Evolutionary conservation across 139 green algal species (phyloP).

Genomic region (Cymbomonas tetramitiformis): DNA sequence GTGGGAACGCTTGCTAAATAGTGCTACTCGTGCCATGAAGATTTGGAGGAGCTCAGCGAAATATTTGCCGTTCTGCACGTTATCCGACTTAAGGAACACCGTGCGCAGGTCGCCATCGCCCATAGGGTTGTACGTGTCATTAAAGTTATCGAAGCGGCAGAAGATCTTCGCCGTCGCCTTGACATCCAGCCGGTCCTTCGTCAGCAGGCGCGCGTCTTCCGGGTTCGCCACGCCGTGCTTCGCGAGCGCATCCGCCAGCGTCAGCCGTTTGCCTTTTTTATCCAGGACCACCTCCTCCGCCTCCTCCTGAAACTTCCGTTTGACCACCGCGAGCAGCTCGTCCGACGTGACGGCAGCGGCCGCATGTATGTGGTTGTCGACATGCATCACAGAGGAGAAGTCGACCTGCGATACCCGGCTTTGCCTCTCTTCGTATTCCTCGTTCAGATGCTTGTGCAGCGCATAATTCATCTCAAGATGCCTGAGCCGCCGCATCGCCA

Average conservation of each 20-base stretch:
- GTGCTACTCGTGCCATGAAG: too few species aligned
- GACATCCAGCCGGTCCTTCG: slow-evolving; percentile 7
- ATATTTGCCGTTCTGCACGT: slow-evolving; percentile 8
- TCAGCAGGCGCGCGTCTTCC: slow-evolving; percentile 3
- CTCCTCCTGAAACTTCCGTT: slow-evolving; percentile 9
- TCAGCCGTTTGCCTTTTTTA: neutral
- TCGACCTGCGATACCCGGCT: too few species aligned
- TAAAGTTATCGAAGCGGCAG: slow-evolving; percentile 6
- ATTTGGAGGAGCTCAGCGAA: slow-evolving; percentile 13
- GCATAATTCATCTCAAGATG: too few species aligned
- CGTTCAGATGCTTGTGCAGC: too few species aligned
- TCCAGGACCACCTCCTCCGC: neutral
- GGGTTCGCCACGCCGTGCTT: neutral
- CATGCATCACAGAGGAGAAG: too few species aligned
- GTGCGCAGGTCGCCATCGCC: neutral
- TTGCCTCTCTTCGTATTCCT: too few species aligned
- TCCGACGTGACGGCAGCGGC: too few species aligned
- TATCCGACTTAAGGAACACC: slow-evolving; percentile 11
- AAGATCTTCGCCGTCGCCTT: slow-evolving; percentile 1
- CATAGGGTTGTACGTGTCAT: slow-evolving; percentile 10
- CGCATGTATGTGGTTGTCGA: too few species aligned
- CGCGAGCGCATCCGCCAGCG: slow-evolving; percentile 3
- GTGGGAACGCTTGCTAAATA: too few species aligned
- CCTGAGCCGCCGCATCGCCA: too few species aligned
- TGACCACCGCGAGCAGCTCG: slow-evolving; percentile 8